phyloP scores from a whole-genome alignment of 371 early-diverging fungal species.

The Lichtheimia hyalospora region DNA sequence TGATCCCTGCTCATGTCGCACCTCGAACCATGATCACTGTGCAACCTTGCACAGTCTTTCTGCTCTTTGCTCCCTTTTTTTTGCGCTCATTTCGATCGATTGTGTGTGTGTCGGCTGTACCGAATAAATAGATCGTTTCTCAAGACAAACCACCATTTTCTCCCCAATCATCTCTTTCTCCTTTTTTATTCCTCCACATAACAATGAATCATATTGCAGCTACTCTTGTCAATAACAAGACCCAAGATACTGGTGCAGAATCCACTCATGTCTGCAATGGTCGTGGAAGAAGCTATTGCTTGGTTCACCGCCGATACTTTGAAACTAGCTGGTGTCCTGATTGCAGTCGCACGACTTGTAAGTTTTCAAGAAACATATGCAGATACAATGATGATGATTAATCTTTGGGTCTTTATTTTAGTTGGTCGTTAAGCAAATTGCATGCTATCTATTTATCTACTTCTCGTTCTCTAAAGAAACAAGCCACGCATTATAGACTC shows the following conservation, averaged over 20 bases:
- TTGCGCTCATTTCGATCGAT: not conserved
- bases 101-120: conserved; percentile 2
- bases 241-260: not conserved
- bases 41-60: no score
- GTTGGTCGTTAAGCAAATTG: no score
- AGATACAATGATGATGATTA: no score
- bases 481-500: no score
- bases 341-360: conserved; percentile 34
- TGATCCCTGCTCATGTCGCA: no score
- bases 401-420: no score
- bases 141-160: not conserved
- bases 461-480: no score
- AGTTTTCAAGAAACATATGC: conserved; percentile 3
- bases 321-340: conserved; percentile 49
- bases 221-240: not conserved
- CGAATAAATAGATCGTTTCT: not conserved
- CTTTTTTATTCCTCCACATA: not conserved
- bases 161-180: not conserved
- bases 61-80: not conserved
- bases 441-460: no score
- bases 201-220: not conserved
- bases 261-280: conserved; percentile 21
- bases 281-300: conserved; percentile 42
- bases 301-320: conserved; percentile 43
- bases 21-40: no score